Evolutionary conservation across 257 asterid species (phyloP).

Genomic region (Scutellaria barbata): DNA sequence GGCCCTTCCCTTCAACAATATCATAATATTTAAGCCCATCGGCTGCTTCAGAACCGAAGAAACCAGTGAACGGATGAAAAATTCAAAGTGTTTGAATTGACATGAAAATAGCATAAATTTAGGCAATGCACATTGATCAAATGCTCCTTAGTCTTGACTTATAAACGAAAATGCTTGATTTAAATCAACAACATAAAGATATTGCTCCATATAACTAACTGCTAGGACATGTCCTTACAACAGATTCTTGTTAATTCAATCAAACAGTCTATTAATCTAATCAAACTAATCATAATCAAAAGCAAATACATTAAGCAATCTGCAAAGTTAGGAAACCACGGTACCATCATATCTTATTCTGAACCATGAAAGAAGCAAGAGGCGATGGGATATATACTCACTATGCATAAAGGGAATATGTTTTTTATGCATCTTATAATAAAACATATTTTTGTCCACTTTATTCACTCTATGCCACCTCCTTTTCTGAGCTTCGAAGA

Average conservation of each 20-base stretch:
- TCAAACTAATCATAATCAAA: background rate
- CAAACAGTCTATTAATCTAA: background rate
- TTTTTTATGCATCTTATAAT: no score
- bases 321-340: background rate
- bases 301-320: background rate
- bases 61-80: no score
- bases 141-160: background rate
- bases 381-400: no score
- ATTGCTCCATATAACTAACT: no score
- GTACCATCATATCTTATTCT: no score
- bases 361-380: no score
- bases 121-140: background rate
- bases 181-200: background rate
- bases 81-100: background rate
- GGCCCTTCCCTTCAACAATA: constrained; percentile 82
- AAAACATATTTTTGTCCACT: no score
- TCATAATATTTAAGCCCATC: constrained; percentile 91
- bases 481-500: no score
- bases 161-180: background rate
- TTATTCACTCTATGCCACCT: no score
- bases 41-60: constrained; percentile 48
- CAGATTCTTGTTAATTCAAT: background rate
- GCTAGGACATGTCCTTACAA: background rate
- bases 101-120: background rate
- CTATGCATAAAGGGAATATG: no score